Conservation (phyloP, 2,329 filamentous ascomycete species). For the Coniochaeta hoffmannii region DNA sequence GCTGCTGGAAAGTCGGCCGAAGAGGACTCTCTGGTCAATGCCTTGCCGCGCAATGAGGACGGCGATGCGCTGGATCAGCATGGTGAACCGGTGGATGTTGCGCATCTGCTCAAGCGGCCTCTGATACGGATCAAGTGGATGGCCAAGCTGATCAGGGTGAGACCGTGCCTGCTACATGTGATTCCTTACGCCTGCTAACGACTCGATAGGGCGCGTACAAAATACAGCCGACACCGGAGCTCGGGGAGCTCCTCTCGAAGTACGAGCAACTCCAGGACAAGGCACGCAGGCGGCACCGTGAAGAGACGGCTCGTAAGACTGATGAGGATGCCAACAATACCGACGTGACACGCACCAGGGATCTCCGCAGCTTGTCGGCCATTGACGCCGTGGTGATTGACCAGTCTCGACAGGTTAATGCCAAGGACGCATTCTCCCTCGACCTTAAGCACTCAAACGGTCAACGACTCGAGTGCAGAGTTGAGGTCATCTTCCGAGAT, state of each 20-base stretch:
- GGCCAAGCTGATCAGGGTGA: constrained; percentile 70
- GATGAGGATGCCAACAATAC: constrained; percentile 84
- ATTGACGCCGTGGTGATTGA: constrained; percentile 67
- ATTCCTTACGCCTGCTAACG: constrained; percentile 19
- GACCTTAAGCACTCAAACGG: constrained; percentile 82
- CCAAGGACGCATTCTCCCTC: constrained; percentile 84
- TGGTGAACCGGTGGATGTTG: constrained; percentile 89
- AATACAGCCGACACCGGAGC: constrained; percentile 42
- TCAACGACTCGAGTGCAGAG: constrained; percentile 79
- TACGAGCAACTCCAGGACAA: constrained; percentile 71
- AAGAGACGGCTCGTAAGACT: constrained; percentile 64
- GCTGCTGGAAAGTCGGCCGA: constrained; percentile 46
- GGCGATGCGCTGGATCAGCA: constrained; percentile 64
- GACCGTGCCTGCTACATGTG: constrained; percentile 4
- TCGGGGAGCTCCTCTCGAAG: constrained; percentile 48
- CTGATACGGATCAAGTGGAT: constrained; percentile 84
- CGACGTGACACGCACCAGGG: constrained; percentile 71
- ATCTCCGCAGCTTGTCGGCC: constrained; percentile 68
- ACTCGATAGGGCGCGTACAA: constrained; percentile 46
- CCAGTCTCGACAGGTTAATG: constrained; percentile 71
- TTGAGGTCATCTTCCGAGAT: constrained; percentile 82
- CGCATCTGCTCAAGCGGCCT: constrained; percentile 83
- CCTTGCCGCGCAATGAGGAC: constrained; percentile 52
- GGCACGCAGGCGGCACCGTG: constrained; percentile 55
- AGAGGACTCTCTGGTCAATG: constrained; percentile 51